Conservation (phyloP, 768 basidiomycete genomes). For the Mycena galopus region DNA sequence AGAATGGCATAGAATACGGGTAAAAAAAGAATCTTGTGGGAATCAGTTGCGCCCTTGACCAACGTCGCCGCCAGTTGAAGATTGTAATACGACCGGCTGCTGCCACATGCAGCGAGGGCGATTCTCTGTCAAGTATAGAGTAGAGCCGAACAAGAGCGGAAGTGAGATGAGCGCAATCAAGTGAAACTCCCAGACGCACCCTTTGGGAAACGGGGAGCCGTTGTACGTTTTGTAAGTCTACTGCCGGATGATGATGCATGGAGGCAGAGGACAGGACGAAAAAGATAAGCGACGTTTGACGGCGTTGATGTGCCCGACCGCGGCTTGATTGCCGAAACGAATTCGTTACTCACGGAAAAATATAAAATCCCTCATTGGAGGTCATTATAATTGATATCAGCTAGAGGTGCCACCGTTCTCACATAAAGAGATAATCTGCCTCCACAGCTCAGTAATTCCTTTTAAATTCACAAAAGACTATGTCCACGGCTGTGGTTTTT, state of each 20-base stretch:
- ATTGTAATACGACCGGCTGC: conserved; percentile 5
- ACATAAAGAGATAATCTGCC: too few species aligned
- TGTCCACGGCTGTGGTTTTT: too few species aligned
- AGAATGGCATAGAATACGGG: conserved; percentile 8
- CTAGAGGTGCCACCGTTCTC: too few species aligned
- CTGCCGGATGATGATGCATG: conserved; percentile 8
- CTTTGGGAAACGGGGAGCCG: conserved; percentile 17
- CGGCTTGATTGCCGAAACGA: too few species aligned
- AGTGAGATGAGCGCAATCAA: conserved; percentile 7
- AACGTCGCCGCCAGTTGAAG: conserved; percentile 1
- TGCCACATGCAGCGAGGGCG: conserved; percentile 11
- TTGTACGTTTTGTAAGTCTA: conserved; percentile 12
- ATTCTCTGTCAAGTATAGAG: conserved; percentile 18
- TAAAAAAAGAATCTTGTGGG: conserved; percentile 13
- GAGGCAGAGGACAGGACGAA: background rate
- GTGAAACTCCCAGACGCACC: background rate
- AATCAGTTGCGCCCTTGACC: background rate
- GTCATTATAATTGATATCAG: too few species aligned
- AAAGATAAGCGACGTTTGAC: background rate
- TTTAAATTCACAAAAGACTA: too few species aligned
- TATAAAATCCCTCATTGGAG: too few species aligned
- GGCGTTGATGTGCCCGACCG: background rate
- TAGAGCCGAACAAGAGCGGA: background rate
- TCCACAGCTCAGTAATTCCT: too few species aligned
- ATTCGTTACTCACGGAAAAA: too few species aligned